Evolutionary conservation across 306 rosid genomes (phyloP), one percentile per base, ranked within the genome.

Genomic region (Elaeagnus macrophylla): DNA sequence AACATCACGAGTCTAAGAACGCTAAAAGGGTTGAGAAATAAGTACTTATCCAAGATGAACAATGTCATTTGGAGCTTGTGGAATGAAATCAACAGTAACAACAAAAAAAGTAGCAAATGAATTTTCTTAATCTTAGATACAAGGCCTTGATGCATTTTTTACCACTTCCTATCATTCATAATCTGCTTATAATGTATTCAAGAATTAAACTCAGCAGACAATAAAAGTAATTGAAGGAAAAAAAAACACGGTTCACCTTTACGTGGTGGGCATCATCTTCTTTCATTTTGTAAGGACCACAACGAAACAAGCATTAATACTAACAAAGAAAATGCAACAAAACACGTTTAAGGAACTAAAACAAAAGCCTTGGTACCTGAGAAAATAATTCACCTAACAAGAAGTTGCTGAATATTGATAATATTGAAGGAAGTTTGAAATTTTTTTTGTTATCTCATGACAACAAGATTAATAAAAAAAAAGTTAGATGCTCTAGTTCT

Each of bases 231-330:
- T n/a, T 11, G 4, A 14, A 14, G 7, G 53, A 48, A 11, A 61
- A 54, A 15, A 18, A 60, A 57, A 41, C 15, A 25, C 19, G 57
- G 46, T 44, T 77, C 67, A 88, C 95, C 97, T 85, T 88, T 54
- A 85, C 97, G 84, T 89, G n/a, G n/a, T n/a, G n/a, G 51, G 90
- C 83, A 72, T 89, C 95, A 69, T 85, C 89, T 70, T 89, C 97
- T 76, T 85, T 89, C 79, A 89, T 85, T 76, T 80, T 77, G 42
- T 89, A 85, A 40, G 95, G 95, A 43, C 97, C 97, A 51, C 78
- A 69, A 58, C 97, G 0, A 13, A 8, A 0, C 10, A 14, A 9
- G 35, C 8, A 48, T 37, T 19, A 47, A 60, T 38, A 49, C 6
- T 37, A 8, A 60, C 49, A 38, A 18, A 60, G 55, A 38, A 17